These are phyloP conservation scores for Mucuna pruriens DNA, from an alignment of 306 rosid genomes.

Conservation along the genomic window DNA sequence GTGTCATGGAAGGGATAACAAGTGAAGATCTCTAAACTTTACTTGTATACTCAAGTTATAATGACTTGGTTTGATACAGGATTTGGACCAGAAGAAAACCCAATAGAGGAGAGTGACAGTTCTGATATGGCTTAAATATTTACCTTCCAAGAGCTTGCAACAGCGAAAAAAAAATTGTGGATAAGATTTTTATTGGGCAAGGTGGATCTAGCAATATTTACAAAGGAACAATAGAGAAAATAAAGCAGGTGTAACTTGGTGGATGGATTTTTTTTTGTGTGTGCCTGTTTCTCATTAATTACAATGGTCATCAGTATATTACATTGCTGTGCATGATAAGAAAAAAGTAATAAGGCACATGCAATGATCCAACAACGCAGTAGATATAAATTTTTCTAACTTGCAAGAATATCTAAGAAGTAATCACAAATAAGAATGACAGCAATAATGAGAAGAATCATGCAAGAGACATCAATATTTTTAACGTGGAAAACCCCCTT, in stretches of 20 bases:
- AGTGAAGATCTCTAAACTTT: background rate
- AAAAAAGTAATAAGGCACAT: too few species aligned
- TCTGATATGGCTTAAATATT: constrained; percentile 42
- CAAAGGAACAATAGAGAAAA: constrained; percentile 52
- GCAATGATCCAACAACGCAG: too few species aligned
- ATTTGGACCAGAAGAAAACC: constrained; percentile 1
- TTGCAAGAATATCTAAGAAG: too few species aligned
- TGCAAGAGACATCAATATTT: too few species aligned
- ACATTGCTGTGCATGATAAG: too few species aligned
- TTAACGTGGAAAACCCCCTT: too few species aligned
- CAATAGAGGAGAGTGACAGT: constrained; percentile 16
- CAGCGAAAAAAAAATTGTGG: constrained; percentile 62
- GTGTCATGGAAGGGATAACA: background rate
- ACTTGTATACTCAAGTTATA: background rate
- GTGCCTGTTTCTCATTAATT: too few species aligned
- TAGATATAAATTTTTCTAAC: too few species aligned
- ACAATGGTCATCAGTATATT: too few species aligned
- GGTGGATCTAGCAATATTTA: constrained; percentile 80
- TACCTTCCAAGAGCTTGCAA: constrained; percentile 62
- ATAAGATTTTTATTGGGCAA: constrained; percentile 56
- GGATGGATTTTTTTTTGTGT: too few species aligned
- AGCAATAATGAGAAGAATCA: too few species aligned
- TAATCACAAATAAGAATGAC: too few species aligned
- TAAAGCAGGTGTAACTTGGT: constrained; percentile 49
- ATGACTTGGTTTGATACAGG: constrained; percentile 36